These are phyloP conservation scores for Panicum miliaceum DNA, from an alignment of 176 grass and related monocot species.

Conservation along the genomic window DNA sequence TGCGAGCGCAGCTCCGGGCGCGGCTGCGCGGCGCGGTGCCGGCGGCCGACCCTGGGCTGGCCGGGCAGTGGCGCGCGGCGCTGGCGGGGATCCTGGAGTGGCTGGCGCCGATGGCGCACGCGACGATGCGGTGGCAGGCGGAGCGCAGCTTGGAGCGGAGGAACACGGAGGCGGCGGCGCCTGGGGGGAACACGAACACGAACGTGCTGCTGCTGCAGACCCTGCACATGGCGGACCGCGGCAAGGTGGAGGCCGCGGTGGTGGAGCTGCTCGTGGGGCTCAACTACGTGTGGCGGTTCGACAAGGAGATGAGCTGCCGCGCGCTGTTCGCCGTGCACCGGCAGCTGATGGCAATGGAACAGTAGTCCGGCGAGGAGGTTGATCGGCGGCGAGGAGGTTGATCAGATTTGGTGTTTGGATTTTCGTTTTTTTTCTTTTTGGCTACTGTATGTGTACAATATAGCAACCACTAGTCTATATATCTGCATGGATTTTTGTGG, in stretches of 20 bases:
- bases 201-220: constrained; percentile 72
- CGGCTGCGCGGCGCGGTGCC: constrained; percentile 57
- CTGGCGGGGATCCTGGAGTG: constrained; percentile 69
- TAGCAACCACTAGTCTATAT: no score
- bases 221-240: constrained; percentile 67
- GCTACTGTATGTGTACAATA: no score
- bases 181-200: no score
- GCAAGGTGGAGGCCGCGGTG: constrained; percentile 77
- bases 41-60: constrained; percentile 52
- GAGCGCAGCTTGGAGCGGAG: constrained; percentile 73
- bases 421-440: no score
- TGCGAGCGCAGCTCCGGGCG: constrained; percentile 60
- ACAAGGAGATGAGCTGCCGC: constrained; percentile 64
- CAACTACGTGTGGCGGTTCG: constrained; percentile 86
- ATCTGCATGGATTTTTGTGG: no score
- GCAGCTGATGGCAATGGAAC: no score
- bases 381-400: no score
- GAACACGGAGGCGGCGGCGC: not conserved
- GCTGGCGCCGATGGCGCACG: constrained; percentile 87
- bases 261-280: constrained; percentile 82
- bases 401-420: no score
- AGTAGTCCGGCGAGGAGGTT: no score
- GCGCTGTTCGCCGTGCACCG: constrained; percentile 36
- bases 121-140: constrained; percentile 78
- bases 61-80: constrained; percentile 70